Base-by-base conservation (phyloP, 352 stramenopile species). In the Pythium utonaiense region DNA sequence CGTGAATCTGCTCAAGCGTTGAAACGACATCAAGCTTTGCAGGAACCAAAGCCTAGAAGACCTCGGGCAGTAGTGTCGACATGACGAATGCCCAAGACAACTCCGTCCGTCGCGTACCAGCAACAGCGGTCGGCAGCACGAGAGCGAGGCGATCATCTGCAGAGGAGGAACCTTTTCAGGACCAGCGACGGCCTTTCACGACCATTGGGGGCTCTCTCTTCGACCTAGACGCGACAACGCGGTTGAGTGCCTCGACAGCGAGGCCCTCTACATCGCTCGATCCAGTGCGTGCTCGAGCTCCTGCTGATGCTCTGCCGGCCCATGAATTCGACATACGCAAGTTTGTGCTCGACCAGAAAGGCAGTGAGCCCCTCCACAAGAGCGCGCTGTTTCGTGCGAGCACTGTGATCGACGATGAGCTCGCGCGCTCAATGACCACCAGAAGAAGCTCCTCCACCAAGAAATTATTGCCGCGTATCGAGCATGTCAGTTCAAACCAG, bases 291-390 rank as follows among this genome's bases (percentile, higher is more conserved):
- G 53, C 16, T 30, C 61, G 40, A 3, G 1, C 19, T 16, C 24
- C 58, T 25, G 25, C 10, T 21, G 10, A 49, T 2, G 21, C 41
- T 6, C 9, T 17, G 21, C 28, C 6, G 16, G 34, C 53, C 14
- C 49, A 60, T 13, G 75, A 85, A 24, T 90, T 90, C 24, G 73
- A 90, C 25, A 78, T 89, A 24, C 75, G 66, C 50, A 78, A 82
- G 44, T 88, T 90, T 40, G 55, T 90, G 3, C 48, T 89, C 3
- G 66, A 89, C 31, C 79, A 93, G 57, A 89, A 89, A 34, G 56
- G 53, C 12, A 47, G 64, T 1, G 74, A 80, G 36, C 70, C 76
- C 16, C 66, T 88, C 1, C 75, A 89, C 52, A 75, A 84, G 47
- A 87, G 70, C 34, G 62, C 77, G 1, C 57, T 93, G 16, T 93